phyloP scores from a whole-genome alignment of 2,329 filamentous ascomycete genomes.

The Arthrobotrys conoides region DNA sequence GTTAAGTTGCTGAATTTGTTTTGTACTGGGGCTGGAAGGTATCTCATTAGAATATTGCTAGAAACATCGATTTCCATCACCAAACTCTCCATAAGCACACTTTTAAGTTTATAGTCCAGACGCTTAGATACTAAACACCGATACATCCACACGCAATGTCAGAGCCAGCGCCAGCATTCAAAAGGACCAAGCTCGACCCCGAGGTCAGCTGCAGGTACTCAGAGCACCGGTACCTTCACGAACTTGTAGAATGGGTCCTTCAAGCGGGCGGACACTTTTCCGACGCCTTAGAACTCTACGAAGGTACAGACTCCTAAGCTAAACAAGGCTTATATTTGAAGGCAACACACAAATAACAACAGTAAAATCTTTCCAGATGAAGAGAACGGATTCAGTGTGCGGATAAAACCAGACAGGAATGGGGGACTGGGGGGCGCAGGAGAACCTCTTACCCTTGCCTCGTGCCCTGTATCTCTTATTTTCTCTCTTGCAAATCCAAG shows the following conservation, averaged over 20 bases:
- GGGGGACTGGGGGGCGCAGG: not conserved
- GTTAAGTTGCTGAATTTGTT: too few relatives aligned
- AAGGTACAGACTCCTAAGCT: constrained; percentile 21
- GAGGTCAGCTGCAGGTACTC: constrained; percentile 23
- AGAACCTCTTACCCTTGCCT: constrained; percentile 19
- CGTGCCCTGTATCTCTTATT: constrained; percentile 44
- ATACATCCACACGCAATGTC: constrained; percentile 19
- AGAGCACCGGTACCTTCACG: constrained; percentile 34
- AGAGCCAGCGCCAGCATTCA: constrained; percentile 38
- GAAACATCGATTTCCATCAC: too few relatives aligned
- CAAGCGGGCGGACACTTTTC: constrained; percentile 41
- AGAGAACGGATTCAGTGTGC: constrained; percentile 36
- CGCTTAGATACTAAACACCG: too few relatives aligned
- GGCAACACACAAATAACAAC: constrained; percentile 31
- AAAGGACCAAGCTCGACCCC: constrained; percentile 29
- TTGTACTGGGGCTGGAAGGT: too few relatives aligned
- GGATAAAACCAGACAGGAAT: constrained; percentile 3
- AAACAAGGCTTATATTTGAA: not conserved
- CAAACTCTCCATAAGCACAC: not conserved
- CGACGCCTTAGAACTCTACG: constrained; percentile 34
- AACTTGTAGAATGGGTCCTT: constrained; percentile 52
- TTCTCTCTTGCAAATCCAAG: constrained; percentile 52
- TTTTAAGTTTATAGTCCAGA: too few relatives aligned
- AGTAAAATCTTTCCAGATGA: constrained; percentile 28
- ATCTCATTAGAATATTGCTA: too few relatives aligned